These are phyloP conservation scores for Neoascochyta sp. DNA, from an alignment of 2,329 filamentous ascomycete genomes.

Conservation along the genomic window DNA sequence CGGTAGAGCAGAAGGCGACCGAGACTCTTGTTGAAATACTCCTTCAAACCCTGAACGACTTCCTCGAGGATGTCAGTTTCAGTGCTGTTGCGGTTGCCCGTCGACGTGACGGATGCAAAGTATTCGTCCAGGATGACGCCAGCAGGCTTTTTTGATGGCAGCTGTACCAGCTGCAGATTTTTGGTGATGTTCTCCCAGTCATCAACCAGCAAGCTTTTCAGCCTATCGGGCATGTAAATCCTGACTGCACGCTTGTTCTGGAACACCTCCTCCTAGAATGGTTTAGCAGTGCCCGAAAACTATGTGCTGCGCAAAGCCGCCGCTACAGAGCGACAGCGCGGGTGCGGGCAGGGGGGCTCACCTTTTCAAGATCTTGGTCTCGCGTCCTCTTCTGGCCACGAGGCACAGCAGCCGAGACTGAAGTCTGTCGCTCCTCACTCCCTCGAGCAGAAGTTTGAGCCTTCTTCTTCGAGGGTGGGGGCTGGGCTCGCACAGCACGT, in stretches of 20 bases:
- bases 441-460: slow-evolving; percentile 61
- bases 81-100: slow-evolving; percentile 56
- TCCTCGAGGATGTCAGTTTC: slow-evolving; percentile 87
- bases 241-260: slow-evolving; percentile 80
- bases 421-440: slow-evolving; percentile 72
- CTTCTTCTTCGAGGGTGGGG: slow-evolving; percentile 53
- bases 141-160: slow-evolving; percentile 75
- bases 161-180: slow-evolving; percentile 80
- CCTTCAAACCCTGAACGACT: slow-evolving; percentile 76
- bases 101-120: slow-evolving; percentile 65
- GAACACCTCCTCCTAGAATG: slow-evolving; percentile 77
- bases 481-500: slow-evolving; percentile 42
- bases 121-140: slow-evolving; percentile 79
- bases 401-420: slow-evolving; percentile 52
- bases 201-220: slow-evolving; percentile 91
- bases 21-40: slow-evolving; percentile 91
- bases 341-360: no score
- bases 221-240: slow-evolving; percentile 77
- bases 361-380: slow-evolving; percentile 80
- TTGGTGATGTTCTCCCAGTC: slow-evolving; percentile 99
- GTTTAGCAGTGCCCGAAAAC: slow-evolving; percentile 4
- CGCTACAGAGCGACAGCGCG: no score
- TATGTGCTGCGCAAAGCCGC: no score
- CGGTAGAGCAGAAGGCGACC: slow-evolving; percentile 89
- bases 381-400: slow-evolving; percentile 70